These are phyloP conservation scores for Venturia effusa DNA, from an alignment of 2,329 filamentous ascomycete genomes.

Conservation along the genomic window DNA sequence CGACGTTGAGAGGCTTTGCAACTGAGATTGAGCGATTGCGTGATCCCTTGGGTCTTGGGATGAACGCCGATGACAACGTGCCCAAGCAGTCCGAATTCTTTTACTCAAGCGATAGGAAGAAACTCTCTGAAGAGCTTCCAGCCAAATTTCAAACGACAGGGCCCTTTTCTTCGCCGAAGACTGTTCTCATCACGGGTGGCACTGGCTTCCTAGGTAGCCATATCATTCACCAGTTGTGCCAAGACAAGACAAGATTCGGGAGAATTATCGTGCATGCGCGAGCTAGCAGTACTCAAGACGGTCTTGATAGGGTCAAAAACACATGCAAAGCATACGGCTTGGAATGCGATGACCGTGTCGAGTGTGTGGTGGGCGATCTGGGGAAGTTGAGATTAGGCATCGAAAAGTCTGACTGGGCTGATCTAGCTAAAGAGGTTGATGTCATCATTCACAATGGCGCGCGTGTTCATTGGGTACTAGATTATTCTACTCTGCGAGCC, in stretches of 20 bases:
- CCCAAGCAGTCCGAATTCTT: slow-evolving; percentile 34
- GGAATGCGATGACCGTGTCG: slow-evolving; percentile 54
- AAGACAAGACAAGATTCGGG: slow-evolving; percentile 41
- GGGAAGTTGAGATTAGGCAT: slow-evolving; percentile 63
- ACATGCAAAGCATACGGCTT: slow-evolving; percentile 68
- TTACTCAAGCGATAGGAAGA: slow-evolving; percentile 37
- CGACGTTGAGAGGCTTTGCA: slow-evolving; percentile 49
- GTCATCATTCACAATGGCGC: slow-evolving; percentile 70
- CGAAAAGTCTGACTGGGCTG: slow-evolving; percentile 53
- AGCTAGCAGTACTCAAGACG: slow-evolving; percentile 49
- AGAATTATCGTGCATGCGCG: slow-evolving; percentile 69
- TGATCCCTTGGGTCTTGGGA: slow-evolving; percentile 30
- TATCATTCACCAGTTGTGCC: slow-evolving; percentile 63
- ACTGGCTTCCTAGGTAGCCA: slow-evolving; percentile 85
- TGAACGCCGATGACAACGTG: slow-evolving; percentile 34
- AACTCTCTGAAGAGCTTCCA: slow-evolving; percentile 42
- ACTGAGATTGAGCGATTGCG: slow-evolving; percentile 40
- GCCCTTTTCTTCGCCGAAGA: slow-evolving; percentile 33
- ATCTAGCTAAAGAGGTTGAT: slow-evolving; percentile 55
- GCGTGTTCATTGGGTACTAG: slow-evolving; percentile 66
- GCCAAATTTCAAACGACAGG: slow-evolving; percentile 18
- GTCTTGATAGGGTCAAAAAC: slow-evolving; percentile 52
- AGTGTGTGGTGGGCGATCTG: slow-evolving; percentile 63
- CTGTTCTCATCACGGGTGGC: slow-evolving; percentile 75
- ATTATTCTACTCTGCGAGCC: slow-evolving; percentile 59